Evolutionary conservation across 1,284 basidiomycete genomes (phyloP).

Genomic region (Ustilago shanxiensis): DNA sequence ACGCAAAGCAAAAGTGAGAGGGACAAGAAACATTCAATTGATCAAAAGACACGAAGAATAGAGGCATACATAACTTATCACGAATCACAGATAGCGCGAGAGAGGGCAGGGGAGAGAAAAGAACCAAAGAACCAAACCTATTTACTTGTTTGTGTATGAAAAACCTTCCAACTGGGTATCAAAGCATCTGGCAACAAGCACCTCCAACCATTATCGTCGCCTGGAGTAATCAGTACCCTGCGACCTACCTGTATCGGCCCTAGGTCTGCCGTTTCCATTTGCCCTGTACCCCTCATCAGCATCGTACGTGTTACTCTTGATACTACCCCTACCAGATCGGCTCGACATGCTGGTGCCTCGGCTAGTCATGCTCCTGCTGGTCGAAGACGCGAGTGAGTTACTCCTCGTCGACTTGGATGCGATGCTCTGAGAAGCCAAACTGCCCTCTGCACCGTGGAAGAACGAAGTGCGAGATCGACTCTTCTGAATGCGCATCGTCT

Average conservation of each 20-base stretch:
- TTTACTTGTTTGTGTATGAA: too few species aligned
- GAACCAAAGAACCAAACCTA: not conserved
- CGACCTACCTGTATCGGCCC: slow-evolving; percentile 29
- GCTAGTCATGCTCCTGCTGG: slow-evolving; percentile 40
- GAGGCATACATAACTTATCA: slow-evolving; percentile 14
- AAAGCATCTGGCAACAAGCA: not conserved
- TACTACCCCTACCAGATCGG: slow-evolving; percentile 36
- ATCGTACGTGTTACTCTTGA: slow-evolving; percentile 40
- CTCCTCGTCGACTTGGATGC: slow-evolving; percentile 42
- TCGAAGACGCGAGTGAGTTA: slow-evolving; percentile 29
- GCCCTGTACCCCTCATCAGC: slow-evolving; percentile 33
- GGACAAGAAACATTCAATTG: not conserved
- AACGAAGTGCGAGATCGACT: slow-evolving; percentile 54
- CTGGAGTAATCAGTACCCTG: slow-evolving; percentile 45
- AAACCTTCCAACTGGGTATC: not conserved
- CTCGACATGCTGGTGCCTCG: slow-evolving; percentile 39
- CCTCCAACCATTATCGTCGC: slow-evolving; percentile 14
- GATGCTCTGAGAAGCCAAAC: slow-evolving; percentile 50
- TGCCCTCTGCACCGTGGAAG: slow-evolving; percentile 56
- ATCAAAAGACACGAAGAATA: not conserved
- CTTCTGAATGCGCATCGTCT: slow-evolving; percentile 63
- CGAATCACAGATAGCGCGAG: not conserved
- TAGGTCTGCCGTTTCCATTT: slow-evolving; percentile 30
- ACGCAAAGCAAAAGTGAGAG: not conserved
- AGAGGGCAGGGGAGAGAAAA: too few species aligned